These are phyloP conservation scores for Epithemia pelagica DNA, from an alignment of 108 stramenopile species.

Conservation along the genomic window DNA sequence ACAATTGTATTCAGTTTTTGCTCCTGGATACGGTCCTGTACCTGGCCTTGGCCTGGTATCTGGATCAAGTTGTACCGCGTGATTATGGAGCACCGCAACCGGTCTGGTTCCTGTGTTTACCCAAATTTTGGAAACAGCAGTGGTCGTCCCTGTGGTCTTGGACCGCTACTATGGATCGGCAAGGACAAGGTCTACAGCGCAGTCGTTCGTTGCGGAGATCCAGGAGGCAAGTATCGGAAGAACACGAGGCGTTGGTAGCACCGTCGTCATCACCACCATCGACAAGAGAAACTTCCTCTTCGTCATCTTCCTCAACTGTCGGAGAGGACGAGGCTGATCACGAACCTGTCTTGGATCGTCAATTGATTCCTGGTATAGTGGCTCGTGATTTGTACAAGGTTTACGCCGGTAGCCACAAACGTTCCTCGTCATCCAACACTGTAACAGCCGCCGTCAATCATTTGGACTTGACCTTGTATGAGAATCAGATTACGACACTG, in stretches of 20 bases:
- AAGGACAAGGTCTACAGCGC: background rate
- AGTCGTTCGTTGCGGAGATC: background rate
- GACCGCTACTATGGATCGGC: background rate
- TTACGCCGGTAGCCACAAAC: constrained; percentile 5
- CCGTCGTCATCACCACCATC: background rate
- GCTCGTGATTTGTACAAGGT: constrained; percentile 19
- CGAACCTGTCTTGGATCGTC: background rate
- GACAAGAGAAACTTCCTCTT: background rate
- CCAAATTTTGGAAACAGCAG: constrained; percentile 4
- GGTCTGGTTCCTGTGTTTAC: constrained; percentile 15
- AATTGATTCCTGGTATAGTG: constrained; percentile 5
- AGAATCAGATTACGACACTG: constrained; percentile 39
- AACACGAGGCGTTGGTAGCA: background rate
- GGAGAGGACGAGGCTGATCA: background rate
- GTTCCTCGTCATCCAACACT: too few relatives aligned
- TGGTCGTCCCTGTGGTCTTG: background rate
- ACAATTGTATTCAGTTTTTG: constrained; percentile 22
- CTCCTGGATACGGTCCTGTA: constrained; percentile 19
- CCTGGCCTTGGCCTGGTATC: constrained; percentile 23
- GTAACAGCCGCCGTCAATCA: constrained; percentile 25
- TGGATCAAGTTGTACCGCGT: constrained; percentile 28
- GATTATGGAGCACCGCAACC: constrained; percentile 21
- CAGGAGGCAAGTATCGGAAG: background rate
- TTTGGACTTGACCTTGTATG: constrained; percentile 37
- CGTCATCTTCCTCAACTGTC: background rate